These are phyloP conservation scores for Clitocybe nebularis DNA, from an alignment of 1,284 basidiomycete genomes.

Conservation along the genomic window DNA sequence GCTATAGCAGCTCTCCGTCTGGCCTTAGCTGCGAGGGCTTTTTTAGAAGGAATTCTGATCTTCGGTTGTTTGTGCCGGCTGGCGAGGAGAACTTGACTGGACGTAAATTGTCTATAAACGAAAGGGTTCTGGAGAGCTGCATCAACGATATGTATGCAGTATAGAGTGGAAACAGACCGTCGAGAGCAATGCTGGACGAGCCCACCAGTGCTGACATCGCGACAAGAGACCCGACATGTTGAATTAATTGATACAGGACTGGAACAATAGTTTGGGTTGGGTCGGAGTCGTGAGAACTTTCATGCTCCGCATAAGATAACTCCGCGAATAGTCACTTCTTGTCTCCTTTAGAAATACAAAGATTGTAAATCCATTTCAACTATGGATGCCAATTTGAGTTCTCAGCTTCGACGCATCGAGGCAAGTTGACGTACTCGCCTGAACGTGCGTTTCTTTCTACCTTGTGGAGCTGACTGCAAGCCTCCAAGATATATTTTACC, in stretches of 20 bases:
- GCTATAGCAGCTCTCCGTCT: constrained; percentile 41
- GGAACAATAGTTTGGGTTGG: not conserved
- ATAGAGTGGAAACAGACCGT: constrained; percentile 6
- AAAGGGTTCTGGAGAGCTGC: constrained; percentile 8
- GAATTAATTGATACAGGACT: not conserved
- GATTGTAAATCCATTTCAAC: no score
- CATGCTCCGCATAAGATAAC: not conserved
- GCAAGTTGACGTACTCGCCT: no score
- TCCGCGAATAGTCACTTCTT: no score
- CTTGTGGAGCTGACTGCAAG: no score
- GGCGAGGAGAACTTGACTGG: constrained; percentile 39
- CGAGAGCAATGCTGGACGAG: constrained; percentile 12
- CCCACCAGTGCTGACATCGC: constrained; percentile 2
- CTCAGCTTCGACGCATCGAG: no score
- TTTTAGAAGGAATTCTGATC: constrained; percentile 57
- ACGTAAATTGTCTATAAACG: constrained; percentile 44
- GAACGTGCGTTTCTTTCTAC: no score
- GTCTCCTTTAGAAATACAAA: no score
- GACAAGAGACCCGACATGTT: not conserved
- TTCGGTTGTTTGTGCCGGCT: constrained; percentile 45
- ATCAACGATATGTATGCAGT: not conserved
- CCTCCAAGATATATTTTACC: no score
- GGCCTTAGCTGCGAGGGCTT: constrained; percentile 57
- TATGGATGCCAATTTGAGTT: no score
- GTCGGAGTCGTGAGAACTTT: not conserved